These are phyloP conservation scores for Lactarius tabidus DNA, from an alignment of 768 basidiomycete species.

Conservation along the genomic window DNA sequence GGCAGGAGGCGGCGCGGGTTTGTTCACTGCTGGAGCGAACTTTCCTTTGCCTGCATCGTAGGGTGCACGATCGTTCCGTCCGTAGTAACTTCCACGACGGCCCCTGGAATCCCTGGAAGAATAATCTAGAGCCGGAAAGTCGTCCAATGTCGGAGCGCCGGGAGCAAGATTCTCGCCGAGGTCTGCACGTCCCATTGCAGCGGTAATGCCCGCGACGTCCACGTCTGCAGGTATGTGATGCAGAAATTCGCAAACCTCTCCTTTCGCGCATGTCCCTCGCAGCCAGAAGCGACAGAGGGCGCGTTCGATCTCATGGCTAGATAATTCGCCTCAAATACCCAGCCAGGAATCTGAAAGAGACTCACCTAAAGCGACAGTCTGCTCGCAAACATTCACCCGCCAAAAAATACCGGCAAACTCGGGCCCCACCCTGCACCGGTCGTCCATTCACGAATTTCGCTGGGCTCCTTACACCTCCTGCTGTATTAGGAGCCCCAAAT, in stretches of 20 bases:
- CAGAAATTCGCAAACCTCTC: constrained; percentile 93
- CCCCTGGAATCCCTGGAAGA: constrained; percentile 38
- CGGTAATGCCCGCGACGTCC: constrained; percentile 66
- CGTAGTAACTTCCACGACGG: constrained; percentile 39
- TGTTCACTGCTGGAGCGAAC: constrained; percentile 90
- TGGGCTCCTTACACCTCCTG: constrained; percentile 29
- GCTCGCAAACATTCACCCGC: constrained; percentile 94
- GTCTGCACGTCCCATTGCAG: constrained; percentile 63
- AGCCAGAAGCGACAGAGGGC: constrained; percentile 98
- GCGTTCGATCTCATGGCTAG: constrained; percentile 90
- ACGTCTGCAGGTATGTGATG: constrained; percentile 87
- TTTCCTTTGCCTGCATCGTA: constrained; percentile 86
- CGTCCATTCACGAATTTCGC: constrained; percentile 51
- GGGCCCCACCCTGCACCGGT: constrained; percentile 55
- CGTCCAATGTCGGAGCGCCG: constrained; percentile 46
- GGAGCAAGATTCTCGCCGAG: constrained; percentile 42
- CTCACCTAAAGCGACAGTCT: constrained; percentile 96
- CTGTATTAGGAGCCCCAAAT: constrained; percentile 26
- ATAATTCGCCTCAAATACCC: constrained; percentile 16
- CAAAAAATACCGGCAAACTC: constrained; percentile 95
- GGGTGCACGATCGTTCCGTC: constrained; percentile 39
- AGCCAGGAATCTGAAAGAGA: constrained; percentile 10
- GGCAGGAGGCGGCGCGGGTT: constrained; percentile 37
- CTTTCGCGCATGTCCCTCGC: constrained; percentile 94
- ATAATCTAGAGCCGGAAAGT: constrained; percentile 63